These are phyloP conservation scores for Coemansia sp. DNA, from an alignment of 192 early-diverging fungal species.

Conservation along the genomic window DNA sequence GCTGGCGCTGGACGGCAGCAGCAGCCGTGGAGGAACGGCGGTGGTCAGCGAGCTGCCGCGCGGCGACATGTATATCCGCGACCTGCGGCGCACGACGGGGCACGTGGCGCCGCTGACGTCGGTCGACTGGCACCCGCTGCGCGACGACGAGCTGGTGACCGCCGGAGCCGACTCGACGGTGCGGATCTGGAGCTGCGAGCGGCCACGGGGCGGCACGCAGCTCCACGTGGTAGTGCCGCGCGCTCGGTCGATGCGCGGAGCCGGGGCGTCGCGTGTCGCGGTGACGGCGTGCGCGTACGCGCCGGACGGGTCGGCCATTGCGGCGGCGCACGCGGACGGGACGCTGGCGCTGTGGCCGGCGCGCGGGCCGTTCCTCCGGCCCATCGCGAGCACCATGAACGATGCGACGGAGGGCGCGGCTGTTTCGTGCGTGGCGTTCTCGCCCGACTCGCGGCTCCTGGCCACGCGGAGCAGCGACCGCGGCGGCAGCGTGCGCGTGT, in stretches of 20 bases:
- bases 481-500: conserved; percentile 83
- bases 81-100: conserved; percentile 81
- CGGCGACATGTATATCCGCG: conserved; percentile 93
- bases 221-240: conserved; percentile 78
- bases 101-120: conserved; percentile 80
- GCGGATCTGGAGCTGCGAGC: conserved; percentile 78
- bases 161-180: conserved; percentile 79
- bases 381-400: conserved; percentile 59
- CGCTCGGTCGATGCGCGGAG: conserved; percentile 62
- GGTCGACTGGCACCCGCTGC: conserved; percentile 78
- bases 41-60: conserved; percentile 72
- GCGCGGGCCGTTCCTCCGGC: conserved; percentile 57
- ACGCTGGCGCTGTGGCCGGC: conserved; percentile 75
- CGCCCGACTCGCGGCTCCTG: conserved; percentile 64
- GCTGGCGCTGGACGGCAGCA: conserved; percentile 74
- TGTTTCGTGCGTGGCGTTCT: conserved; percentile 71
- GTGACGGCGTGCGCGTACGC: conserved; percentile 75
- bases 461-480: conserved; percentile 76
- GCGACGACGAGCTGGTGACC: conserved; percentile 69
- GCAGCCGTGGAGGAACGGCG: no score
- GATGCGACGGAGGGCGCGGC: conserved; percentile 65
- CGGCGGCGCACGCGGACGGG: conserved; percentile 70
- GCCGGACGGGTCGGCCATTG: conserved; percentile 59
- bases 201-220: conserved; percentile 59
- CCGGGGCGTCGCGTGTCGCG: conserved; percentile 55